Base-by-base conservation (phyloP, 768 basidiomycete genomes). In the Tulasnella sp. region DNA sequence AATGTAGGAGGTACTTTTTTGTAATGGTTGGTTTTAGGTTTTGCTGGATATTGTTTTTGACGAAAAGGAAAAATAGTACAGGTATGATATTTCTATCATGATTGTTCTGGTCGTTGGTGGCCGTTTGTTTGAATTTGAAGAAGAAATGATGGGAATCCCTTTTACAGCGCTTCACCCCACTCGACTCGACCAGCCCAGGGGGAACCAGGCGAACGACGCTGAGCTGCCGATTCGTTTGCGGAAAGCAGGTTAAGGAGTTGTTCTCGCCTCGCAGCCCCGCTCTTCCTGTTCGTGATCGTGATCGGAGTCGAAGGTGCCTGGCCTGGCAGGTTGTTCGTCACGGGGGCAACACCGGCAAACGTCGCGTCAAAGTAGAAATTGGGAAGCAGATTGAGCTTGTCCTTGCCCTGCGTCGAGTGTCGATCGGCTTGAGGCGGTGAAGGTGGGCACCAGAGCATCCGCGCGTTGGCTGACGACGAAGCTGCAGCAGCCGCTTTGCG, bases 131-230 rank as follows among this genome's bases (percentile, higher is more conserved):
- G 62, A 68, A 68, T 31, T n/a, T 34, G 62, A 31, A 68, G 62
- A 68, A 40, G 16, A 31, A 36, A 52, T 7, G 52, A 52, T 5
- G 24, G 18, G 4, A 10, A 16, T 46, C n/a, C n/a, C n/a, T 46
- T 48, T 48, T 24, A 75, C 75, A 75, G 56, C 39, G 75, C 75
- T 46, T 75, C 44, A 31, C 75, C 75, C 75, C 75, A 75, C 75
- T 75, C 75, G 34, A 75, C 75, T 56, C 75, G 44, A 2, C 75
- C 75, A 2, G n/a, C 46, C 44, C 52, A 48, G 1, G 75, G 75
- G 19, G 75, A 75, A 19, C 40, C 75, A 31, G 75, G 75, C 39
- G 75, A 75, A 9, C 75, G 74, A 46, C 8, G 75, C 19, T 48
- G 44, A 31, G 75, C 75, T 31, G 52, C 44, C n/a, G 62, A 31